Evolutionary conservation across 352 stramenopile species (phyloP).

Genomic region (Globisporangium uncinulatum): DNA sequence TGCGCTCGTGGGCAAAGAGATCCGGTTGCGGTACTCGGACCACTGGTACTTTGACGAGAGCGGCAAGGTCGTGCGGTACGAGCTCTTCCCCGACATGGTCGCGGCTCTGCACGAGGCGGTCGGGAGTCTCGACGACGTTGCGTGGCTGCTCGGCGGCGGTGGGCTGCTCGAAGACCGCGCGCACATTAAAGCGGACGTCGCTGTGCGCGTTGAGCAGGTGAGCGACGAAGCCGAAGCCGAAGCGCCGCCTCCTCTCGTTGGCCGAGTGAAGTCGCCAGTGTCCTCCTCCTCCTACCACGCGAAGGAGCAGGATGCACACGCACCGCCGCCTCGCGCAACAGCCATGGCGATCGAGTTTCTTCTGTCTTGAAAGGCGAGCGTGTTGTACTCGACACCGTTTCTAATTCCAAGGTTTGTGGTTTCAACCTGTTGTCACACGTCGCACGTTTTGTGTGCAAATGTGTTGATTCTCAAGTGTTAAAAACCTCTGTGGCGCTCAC

Average conservation of each 20-base stretch:
- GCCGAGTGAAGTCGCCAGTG: no score
- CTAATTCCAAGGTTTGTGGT: background rate
- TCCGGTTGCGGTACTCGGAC: constrained; percentile 24
- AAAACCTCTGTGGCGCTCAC: no score
- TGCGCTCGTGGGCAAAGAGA: constrained; percentile 23
- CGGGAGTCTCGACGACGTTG: constrained; percentile 19
- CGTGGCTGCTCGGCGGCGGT: constrained; percentile 16
- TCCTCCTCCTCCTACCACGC: no score
- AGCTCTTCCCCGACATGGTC: constrained; percentile 24
- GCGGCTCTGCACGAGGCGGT: constrained; percentile 23
- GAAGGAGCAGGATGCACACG: no score
- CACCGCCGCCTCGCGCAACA: background rate
- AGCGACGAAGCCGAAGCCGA: background rate
- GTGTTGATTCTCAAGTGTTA: no score
- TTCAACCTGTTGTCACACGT: background rate
- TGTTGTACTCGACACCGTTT: background rate
- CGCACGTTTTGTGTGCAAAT: no score
- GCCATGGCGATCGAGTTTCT: constrained; percentile 13
- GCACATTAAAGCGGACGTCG: background rate
- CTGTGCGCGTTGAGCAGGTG: background rate
- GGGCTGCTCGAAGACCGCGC: constrained; percentile 10
- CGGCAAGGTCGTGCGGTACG: constrained; percentile 12
- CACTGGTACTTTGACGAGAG: constrained; percentile 24
- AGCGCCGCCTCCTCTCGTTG: background rate
- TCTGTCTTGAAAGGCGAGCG: constrained; percentile 6